Base-by-base conservation (phyloP, 176 grass and related monocot species). In the Oryza rufipogon region DNA sequence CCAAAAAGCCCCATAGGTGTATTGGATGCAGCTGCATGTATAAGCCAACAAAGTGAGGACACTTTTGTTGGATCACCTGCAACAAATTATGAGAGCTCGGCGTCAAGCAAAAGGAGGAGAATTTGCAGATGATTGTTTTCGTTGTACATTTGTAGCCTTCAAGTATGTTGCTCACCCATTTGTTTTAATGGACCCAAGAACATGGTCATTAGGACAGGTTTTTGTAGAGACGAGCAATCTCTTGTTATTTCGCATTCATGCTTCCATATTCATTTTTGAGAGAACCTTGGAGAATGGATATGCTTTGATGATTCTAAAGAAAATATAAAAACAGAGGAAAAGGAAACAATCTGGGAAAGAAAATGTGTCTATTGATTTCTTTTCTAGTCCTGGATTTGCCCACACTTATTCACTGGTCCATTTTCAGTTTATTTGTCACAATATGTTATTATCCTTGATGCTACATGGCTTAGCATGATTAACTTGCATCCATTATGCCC, bases 31-130 rank as follows among this genome's bases (percentile, higher is more conserved):
- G 76, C 3, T 47, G 68, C 85, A 86, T 92, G 81, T 71, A 70
- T 88, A 46, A 91, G 80, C 76, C 86, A 89, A 78, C 82, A 66
- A 66, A 94, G 52, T 84, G 89, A 87, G 48, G 83, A 81, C 22
- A 70, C 49, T 58, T 66, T 20, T 84, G 38, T 36, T 89, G 77
- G 78, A 42, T 81, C 72, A 70, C 26, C 71, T 86, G 15, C 64
- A 75, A 52, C 19, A 75, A 52, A 77, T 42, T 20, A 81, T 84
- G 71, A 51, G 15, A 74, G 10, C 69, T 79, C 89, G 47, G 36
- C 76, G 28, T 75, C 64, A 49, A 78, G 64, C 80, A 94, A 94
- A 71, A 94, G 89, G 72, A 89, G 92, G 80, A 94, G 81, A 84
- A 79, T 89, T 87, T 88, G 70, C 79, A 88, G 56, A 80, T 88